These are phyloP conservation scores for Linum trigynum DNA, from an alignment of 345 rosid genomes.

Conservation along the genomic window DNA sequence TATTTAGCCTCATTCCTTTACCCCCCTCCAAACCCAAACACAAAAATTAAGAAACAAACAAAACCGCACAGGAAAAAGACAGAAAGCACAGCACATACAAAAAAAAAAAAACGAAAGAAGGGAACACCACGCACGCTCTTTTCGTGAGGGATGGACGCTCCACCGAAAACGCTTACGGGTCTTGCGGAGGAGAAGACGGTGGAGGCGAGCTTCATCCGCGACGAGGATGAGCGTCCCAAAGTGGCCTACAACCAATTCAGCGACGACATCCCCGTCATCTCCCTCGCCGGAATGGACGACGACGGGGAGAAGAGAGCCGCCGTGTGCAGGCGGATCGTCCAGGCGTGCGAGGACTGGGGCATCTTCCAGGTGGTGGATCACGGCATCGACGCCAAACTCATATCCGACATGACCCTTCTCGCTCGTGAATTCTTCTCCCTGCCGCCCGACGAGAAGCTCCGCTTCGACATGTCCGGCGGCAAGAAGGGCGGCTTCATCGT, in stretches of 20 bases:
- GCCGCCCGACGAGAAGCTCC: conserved; percentile 6
- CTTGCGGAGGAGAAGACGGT: conserved; percentile 1
- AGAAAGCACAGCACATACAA: too few species aligned
- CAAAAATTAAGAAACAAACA: too few species aligned
- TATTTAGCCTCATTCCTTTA: too few species aligned
- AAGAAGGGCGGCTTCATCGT: conserved; percentile 6
- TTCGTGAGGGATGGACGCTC: neutral
- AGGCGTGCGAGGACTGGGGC: conserved; percentile 4
- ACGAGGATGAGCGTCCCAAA: conserved; percentile 3
- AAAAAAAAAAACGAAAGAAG: neutral
- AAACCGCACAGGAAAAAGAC: too few species aligned
- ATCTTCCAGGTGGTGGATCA: conserved; percentile 4
- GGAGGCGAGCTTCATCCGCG: neutral
- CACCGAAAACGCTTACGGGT: neutral
- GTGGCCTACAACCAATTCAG: conserved; percentile 2
- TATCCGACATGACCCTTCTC: neutral
- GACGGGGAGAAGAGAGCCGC: neutral
- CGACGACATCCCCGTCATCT: neutral
- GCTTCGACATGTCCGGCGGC: conserved; percentile 5
- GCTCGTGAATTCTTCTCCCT: neutral
- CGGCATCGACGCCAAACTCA: neutral
- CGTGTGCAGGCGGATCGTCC: neutral
- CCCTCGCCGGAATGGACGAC: conserved; percentile 5
- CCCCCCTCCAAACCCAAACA: too few species aligned
- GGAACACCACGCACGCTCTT: neutral